These are phyloP conservation scores for Boletus rufocinnamomeus DNA, from an alignment of 768 basidiomycete species.

Conservation along the genomic window DNA sequence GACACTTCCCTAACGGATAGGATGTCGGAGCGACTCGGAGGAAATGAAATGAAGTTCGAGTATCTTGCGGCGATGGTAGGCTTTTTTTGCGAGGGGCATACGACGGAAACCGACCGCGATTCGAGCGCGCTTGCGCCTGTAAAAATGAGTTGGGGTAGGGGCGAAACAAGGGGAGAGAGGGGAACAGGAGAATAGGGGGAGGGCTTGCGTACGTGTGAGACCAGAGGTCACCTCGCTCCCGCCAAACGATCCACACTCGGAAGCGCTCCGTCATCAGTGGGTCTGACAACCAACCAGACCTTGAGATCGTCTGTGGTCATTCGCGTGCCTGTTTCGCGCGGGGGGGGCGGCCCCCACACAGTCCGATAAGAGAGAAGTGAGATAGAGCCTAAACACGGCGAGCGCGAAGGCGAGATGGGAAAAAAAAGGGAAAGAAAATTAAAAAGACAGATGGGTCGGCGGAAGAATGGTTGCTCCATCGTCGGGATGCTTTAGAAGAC, in stretches of 20 bases:
- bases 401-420: constrained; percentile 1
- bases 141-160: not conserved
- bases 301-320: not conserved
- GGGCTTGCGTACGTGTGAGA: not conserved
- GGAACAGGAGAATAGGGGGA: not conserved
- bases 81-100: not conserved
- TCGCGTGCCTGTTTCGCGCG: not conserved
- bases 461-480: constrained; percentile 2
- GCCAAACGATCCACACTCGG: not conserved
- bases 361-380: not conserved
- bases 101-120: not conserved
- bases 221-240: not conserved
- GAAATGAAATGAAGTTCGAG: not conserved
- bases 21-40: not conserved
- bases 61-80: not conserved
- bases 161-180: not conserved
- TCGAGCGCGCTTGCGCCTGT: too few relatives aligned
- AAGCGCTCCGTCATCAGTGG: not conserved
- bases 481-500: not conserved
- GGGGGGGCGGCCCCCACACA: not conserved
- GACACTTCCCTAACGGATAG: not conserved
- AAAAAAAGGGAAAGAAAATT: not conserved
- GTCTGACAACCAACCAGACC: not conserved
- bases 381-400: not conserved
- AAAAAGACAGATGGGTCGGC: not conserved